Conservation (phyloP, 2,329 filamentous ascomycete genomes). For the Lachnum nothofagi region DNA sequence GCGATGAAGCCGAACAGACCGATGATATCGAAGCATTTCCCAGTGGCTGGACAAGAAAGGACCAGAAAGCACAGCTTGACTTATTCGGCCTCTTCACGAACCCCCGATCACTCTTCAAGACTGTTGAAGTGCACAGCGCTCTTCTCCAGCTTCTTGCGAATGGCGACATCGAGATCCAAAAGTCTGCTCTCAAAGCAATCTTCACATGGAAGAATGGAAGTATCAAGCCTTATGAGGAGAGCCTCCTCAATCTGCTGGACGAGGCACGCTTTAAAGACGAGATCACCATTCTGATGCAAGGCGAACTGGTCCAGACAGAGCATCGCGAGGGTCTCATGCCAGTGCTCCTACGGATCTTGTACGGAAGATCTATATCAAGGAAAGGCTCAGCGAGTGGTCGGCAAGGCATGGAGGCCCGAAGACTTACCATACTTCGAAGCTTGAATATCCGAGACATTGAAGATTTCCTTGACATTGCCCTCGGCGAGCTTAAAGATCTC, state of each 20-base stretch:
- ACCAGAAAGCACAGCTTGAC: slow-evolving; percentile 76
- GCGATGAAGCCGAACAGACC: slow-evolving; percentile 31
- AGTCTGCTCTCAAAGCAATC: slow-evolving; percentile 74
- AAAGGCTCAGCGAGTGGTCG: slow-evolving; percentile 71
- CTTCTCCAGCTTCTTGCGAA: slow-evolving; percentile 74
- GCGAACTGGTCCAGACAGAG: slow-evolving; percentile 65
- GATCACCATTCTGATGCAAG: slow-evolving; percentile 79
- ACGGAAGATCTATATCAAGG: slow-evolving; percentile 81
- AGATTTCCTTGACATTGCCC: slow-evolving; percentile 77
- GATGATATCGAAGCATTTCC: slow-evolving; percentile 26
- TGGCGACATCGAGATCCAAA: slow-evolving; percentile 86
- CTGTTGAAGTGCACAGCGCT: slow-evolving; percentile 68
- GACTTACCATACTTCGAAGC: slow-evolving; percentile 74
- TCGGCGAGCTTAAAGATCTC: slow-evolving; percentile 63
- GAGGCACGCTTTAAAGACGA: slow-evolving; percentile 91
- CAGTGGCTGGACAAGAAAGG: slow-evolving; percentile 65
- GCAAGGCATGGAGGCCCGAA: slow-evolving; percentile 73
- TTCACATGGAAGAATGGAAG: slow-evolving; percentile 81
- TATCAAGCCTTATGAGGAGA: slow-evolving; percentile 75
- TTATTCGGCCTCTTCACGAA: slow-evolving; percentile 84
- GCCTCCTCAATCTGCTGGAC: slow-evolving; percentile 79
- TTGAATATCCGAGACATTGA: slow-evolving; percentile 69
- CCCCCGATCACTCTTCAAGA: slow-evolving; percentile 74
- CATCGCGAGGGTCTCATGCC: slow-evolving; percentile 76
- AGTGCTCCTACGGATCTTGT: slow-evolving; percentile 78